Evolutionary conservation across 23 red algal genomes (phyloP).

Genomic region (Rhodosorus marinus): DNA sequence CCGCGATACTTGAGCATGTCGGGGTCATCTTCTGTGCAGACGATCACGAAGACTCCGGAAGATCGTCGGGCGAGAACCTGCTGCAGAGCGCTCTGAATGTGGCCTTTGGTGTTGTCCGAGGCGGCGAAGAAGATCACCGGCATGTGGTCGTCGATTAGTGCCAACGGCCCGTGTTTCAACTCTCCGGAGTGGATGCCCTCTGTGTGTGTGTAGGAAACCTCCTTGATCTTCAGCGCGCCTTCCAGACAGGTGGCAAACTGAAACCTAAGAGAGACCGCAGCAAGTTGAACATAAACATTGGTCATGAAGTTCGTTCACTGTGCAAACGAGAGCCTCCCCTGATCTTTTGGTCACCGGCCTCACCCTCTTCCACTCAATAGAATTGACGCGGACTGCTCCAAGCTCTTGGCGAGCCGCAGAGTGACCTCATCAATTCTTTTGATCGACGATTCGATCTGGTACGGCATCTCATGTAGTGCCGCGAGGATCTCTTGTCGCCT

Average conservation of each 20-base stretch:
- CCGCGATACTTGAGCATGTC: conserved; percentile 18
- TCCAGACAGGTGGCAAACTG: conserved; percentile 93
- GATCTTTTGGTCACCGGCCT: too few relatives aligned
- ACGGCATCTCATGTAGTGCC: conserved; percentile 31
- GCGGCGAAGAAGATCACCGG: conserved; percentile 77
- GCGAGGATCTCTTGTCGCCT: conserved; percentile 50
- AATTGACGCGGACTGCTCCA: conserved; percentile 45
- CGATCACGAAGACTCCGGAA: conserved; percentile 83
- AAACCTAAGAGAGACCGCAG: conserved; percentile 20
- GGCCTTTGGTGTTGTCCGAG: conserved; percentile 31
- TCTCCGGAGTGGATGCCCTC: conserved; percentile 97
- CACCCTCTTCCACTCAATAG: conserved; percentile 73
- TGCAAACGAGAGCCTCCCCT: not conserved
- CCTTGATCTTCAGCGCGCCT: conserved; percentile 92
- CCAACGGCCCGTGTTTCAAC: conserved; percentile 91
- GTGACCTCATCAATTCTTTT: conserved; percentile 18
- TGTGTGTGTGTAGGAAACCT: conserved; percentile 90
- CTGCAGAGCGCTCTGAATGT: conserved; percentile 79
- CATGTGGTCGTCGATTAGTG: conserved; percentile 90
- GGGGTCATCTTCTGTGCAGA: conserved; percentile 58
- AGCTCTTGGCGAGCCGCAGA: conserved; percentile 14
- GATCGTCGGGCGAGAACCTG: conserved; percentile 75
- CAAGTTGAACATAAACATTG: too few relatives aligned
- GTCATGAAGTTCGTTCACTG: not conserved
- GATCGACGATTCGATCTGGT: conserved; percentile 27